Percentiles rank a stretch among this genome's conserved stretches.
Conservation (phyloP, 305 asterid species). For the Lippia alba region DNA sequence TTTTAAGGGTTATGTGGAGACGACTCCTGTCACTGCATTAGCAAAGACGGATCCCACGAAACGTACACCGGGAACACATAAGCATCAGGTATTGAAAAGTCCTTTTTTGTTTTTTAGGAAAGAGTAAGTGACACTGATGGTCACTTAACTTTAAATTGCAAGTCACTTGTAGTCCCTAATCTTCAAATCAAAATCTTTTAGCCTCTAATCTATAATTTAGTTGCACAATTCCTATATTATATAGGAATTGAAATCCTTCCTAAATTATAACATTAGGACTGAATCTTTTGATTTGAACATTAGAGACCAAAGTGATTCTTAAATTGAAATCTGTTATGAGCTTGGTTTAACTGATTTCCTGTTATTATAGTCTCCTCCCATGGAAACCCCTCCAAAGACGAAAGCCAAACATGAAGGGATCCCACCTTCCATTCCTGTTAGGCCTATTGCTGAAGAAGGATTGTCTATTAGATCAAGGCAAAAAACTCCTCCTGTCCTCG, state of each 20-base stretch:
- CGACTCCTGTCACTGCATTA: constrained; percentile 39
- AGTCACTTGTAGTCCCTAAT: too few species aligned
- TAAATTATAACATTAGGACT: too few species aligned
- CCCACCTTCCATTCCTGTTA: constrained; percentile 61
- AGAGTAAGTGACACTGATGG: constrained; percentile 1
- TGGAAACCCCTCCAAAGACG: constrained; percentile 73
- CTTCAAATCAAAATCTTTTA: too few species aligned
- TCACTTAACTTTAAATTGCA: too few species aligned
- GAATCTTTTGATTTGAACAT: too few species aligned
- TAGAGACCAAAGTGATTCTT: neutral
- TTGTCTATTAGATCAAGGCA: constrained; percentile 54
- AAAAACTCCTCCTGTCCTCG: constrained; percentile 68
- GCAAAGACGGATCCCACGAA: constrained; percentile 57
- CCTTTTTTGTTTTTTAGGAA: neutral
- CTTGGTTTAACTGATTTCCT: constrained; percentile 33
- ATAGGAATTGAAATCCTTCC: too few species aligned
- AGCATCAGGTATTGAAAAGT: constrained; percentile 68
- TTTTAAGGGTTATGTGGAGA: constrained; percentile 55
- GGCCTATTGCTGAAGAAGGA: constrained; percentile 61
- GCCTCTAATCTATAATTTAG: too few species aligned
- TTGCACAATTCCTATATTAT: too few species aligned
- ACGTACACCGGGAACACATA: constrained; percentile 55
- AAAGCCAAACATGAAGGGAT: constrained; percentile 71
- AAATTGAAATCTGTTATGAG: constrained; percentile 11
- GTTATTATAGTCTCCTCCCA: constrained; percentile 56